A percentile compares a stretch with the other conserved stretches of the same genome.
Evolutionary conservation across 768 basidiomycete species (phyloP).

Genomic region (Pulveroboletus frians): DNA sequence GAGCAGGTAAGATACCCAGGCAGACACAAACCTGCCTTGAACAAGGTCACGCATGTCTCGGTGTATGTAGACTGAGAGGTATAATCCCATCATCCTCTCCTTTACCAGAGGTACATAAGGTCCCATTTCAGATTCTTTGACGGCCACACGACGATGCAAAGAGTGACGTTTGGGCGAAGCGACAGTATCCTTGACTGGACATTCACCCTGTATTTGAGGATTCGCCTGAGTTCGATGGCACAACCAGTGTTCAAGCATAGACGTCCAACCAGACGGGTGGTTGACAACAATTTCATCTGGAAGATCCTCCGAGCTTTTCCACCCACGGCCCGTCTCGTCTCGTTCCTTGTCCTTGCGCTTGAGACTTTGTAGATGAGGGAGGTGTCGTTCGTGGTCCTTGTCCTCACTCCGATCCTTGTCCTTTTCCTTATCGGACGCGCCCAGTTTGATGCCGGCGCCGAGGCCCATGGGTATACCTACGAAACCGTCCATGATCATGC

Average conservation of each 20-base stretch:
- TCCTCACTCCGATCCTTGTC: constrained; percentile 30
- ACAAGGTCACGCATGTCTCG: constrained; percentile 63
- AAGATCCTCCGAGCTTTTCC: constrained; percentile 35
- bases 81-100: constrained; percentile 89
- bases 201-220: constrained; percentile 12
- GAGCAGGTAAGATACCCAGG: not conserved
- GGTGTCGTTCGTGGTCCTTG: constrained; percentile 29
- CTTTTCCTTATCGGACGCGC: constrained; percentile 45
- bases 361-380: constrained; percentile 20
- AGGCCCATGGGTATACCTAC: constrained; percentile 74
- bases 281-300: constrained; percentile 29
- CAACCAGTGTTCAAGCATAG: constrained; percentile 70
- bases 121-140: constrained; percentile 48
- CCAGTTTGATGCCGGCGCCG: constrained; percentile 71
- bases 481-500: not conserved
- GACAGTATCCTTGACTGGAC: constrained; percentile 29
- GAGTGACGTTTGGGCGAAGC: constrained; percentile 41
- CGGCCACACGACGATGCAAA: constrained; percentile 37
- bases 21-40: constrained; percentile 39
- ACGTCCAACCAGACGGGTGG: constrained; percentile 60
- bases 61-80: constrained; percentile 71
- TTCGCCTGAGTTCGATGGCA: constrained; percentile 37
- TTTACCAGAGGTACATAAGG: constrained; percentile 85
- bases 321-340: constrained; percentile 28
- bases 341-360: constrained; percentile 38